These are phyloP conservation scores for Sonneratia caseolaris DNA, from an alignment of 345 rosid genomes.

Conservation along the genomic window DNA sequence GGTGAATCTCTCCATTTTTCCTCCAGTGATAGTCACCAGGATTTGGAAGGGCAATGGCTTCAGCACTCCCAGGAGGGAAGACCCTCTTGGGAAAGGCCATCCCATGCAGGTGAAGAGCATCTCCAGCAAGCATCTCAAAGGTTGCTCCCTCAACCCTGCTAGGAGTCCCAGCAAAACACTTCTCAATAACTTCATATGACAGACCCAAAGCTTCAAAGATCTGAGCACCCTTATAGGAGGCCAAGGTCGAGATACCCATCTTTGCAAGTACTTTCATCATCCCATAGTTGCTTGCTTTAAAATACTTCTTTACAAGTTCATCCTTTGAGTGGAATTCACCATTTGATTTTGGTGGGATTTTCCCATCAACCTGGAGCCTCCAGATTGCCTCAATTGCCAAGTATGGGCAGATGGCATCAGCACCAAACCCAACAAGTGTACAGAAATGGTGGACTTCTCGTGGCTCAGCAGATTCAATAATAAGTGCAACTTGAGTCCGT, in stretches of 20 bases:
- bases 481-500: slow-evolving; percentile 84
- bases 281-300: slow-evolving; percentile 96
- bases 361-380: slow-evolving; percentile 92
- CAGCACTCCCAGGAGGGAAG: slow-evolving; percentile 91
- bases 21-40: slow-evolving; percentile 99
- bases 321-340: slow-evolving; percentile 80
- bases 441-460: slow-evolving; percentile 99
- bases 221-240: slow-evolving; percentile 99
- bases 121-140: slow-evolving; percentile 93
- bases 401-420: slow-evolving; percentile 97
- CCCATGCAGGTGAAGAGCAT: slow-evolving; percentile 76
- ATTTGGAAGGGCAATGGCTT: slow-evolving; percentile 79
- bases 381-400: slow-evolving; percentile 73
- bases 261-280: slow-evolving; percentile 99
- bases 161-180: slow-evolving; percentile 97
- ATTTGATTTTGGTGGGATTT: slow-evolving; percentile 75
- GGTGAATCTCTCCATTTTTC: slow-evolving; percentile 91
- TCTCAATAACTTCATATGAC: slow-evolving; percentile 89
- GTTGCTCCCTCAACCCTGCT: slow-evolving; percentile 99
- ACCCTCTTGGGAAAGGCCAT: slow-evolving; percentile 71
- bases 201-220: slow-evolving; percentile 98
- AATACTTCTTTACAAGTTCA: slow-evolving; percentile 82
- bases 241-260: slow-evolving; percentile 98
- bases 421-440: slow-evolving; percentile 92
- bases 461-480: slow-evolving; percentile 96